Percentiles rank a stretch among this genome's conserved stretches.
Evolutionary conservation across 768 basidiomycete species (phyloP).

Genomic region (Pleurotus salmoneostramineus): DNA sequence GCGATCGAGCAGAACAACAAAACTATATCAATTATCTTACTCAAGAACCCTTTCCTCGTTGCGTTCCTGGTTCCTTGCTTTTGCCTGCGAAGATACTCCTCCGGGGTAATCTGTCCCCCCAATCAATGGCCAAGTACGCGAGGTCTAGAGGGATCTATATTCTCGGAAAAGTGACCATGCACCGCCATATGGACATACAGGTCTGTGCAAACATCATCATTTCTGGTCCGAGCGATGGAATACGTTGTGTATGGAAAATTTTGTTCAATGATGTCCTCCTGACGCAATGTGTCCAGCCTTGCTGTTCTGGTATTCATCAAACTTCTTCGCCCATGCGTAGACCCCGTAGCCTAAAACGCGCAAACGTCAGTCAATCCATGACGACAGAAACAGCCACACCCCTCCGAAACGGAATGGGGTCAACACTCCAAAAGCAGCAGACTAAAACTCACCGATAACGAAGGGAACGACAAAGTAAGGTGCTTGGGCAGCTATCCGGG

Average conservation of each 20-base stretch:
- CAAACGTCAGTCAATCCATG: background rate
- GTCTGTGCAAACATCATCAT: background rate
- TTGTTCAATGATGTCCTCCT: conserved; percentile 24
- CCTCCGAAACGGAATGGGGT: background rate
- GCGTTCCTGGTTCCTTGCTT: conserved; percentile 1
- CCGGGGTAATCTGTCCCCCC: background rate
- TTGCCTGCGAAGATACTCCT: background rate
- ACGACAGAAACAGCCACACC: background rate
- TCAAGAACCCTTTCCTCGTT: background rate
- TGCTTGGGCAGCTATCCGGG: conserved; percentile 55
- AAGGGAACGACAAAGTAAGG: conserved; percentile 81
- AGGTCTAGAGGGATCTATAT: background rate
- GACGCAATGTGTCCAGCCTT: conserved; percentile 73
- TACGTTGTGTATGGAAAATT: no score
- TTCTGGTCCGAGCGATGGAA: background rate
- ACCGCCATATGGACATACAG: background rate
- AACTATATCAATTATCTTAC: no score
- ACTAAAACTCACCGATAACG: conserved; percentile 54
- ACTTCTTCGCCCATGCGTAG: conserved; percentile 76
- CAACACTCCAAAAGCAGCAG: background rate
- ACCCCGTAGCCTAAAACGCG: conserved; percentile 60
- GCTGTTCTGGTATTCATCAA: conserved; percentile 66
- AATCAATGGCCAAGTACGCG: background rate
- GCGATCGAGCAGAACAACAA: no score
- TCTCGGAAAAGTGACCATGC: background rate